Base-by-base conservation (phyloP, 2,329 filamentous ascomycete species). In the Fusarium acutatum region DNA sequence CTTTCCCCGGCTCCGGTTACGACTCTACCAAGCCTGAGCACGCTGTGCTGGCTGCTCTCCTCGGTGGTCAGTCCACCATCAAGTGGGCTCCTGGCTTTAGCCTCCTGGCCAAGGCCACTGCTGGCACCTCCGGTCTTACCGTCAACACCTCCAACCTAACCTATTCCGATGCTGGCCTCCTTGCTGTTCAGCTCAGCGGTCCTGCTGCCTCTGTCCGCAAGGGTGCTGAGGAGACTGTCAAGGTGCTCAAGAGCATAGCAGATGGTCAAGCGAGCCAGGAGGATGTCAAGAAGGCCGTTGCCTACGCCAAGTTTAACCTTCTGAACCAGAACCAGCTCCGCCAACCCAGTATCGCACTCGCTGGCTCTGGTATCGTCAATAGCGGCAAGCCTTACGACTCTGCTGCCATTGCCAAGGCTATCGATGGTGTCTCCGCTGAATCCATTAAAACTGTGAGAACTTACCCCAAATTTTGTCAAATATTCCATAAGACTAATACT, bases 1-100 rank as follows among this genome's bases (percentile, higher is more conserved):
- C 91, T 72, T 98, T 99, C 92, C 93, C 95, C 65, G 95, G 96
- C 69, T 95, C 94, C 72, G 93, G 94, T 84, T 91, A 92, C 77
- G 87, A 88, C 73, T 91, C 90, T 79, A 94, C 94, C 88, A 97
- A 97, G 88, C 94, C 96, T 63, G 95, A 98, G 85, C 90, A 94
- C 73, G 90, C 93, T 72, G 95, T 99, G 72, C 91, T 99, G 64
- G 91, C 93, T 65, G 91, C 95, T 73, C 91, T 99, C 26, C 93
- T 99, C 59, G 96, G 96, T 80, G 96, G 96, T 71, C 86, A 97
- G 84, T 93, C 95, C 61, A 93, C 87, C 84, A 95, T 98, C 88
- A 99, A 98, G 88, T 99, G 96, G 96, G 92, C 94, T 59, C 86
- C 94, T 72, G 96, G 96, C 78, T 98, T 97, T 89, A 96, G 94